Conservation (phyloP, 2,329 filamentous ascomycete genomes). For the Sporothrix curviconia region DNA sequence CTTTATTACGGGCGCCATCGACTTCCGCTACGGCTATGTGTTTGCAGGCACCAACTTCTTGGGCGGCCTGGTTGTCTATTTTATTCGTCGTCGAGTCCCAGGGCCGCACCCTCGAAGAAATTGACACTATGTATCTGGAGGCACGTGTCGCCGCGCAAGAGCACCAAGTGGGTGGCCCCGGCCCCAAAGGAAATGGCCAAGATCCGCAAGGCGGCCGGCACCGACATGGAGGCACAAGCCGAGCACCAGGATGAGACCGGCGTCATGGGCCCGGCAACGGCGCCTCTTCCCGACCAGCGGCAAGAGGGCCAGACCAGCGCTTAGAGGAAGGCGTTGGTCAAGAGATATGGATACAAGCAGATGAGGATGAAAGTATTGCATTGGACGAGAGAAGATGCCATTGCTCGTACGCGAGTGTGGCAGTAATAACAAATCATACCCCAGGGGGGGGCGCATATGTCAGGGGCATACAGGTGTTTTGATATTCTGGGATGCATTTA, state of each 20-base stretch:
- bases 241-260: slow-evolving; percentile 1
- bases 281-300: too few relatives aligned
- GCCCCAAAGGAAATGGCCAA: slow-evolving; percentile 12
- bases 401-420: too few relatives aligned
- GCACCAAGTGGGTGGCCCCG: slow-evolving; percentile 11
- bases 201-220: slow-evolving; percentile 15
- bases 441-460: too few relatives aligned
- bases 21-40: slow-evolving; percentile 63
- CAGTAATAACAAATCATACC: too few relatives aligned
- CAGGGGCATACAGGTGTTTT: too few relatives aligned
- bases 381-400: too few relatives aligned
- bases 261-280: not conserved
- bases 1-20: slow-evolving; percentile 50
- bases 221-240: slow-evolving; percentile 10
- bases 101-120: slow-evolving; percentile 72
- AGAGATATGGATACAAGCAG: too few relatives aligned
- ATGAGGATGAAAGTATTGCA: too few relatives aligned
- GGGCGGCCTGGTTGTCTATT: slow-evolving; percentile 65
- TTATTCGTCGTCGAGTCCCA: slow-evolving; percentile 84
- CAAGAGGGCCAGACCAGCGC: too few relatives aligned
- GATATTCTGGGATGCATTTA: too few relatives aligned
- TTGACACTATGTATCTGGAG: slow-evolving; percentile 54
- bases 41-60: slow-evolving; percentile 67
- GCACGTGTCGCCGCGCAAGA: slow-evolving; percentile 28
- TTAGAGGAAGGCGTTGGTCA: too few relatives aligned